Conservation (phyloP, 1,284 basidiomycete species). For the Cerioporus squamosus region DNA sequence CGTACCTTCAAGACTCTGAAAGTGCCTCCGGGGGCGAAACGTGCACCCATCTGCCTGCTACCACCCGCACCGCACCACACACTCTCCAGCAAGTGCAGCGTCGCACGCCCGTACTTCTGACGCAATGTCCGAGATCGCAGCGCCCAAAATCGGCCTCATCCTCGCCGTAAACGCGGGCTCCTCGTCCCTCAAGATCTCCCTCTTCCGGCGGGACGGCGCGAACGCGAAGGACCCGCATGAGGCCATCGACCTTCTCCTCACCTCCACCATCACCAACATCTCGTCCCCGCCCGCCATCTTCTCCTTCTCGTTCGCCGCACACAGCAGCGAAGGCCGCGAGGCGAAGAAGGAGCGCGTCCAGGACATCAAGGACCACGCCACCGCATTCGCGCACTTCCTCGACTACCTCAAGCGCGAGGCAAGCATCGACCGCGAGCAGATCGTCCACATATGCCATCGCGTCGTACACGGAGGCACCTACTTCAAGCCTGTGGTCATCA, state of each 20-base stretch:
- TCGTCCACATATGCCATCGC: conserved; percentile 66
- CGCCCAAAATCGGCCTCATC: conserved; percentile 41
- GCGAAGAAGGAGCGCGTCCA: conserved; percentile 42
- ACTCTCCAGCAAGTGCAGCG: background rate
- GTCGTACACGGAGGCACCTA: conserved; percentile 88
- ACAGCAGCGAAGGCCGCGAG: conserved; percentile 31
- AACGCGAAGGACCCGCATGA: conserved; percentile 23
- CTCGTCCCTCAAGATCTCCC: conserved; percentile 77
- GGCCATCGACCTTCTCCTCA: conserved; percentile 51
- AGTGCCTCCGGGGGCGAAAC: no score
- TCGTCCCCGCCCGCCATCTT: conserved; percentile 58
- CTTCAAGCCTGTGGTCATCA: conserved; percentile 68
- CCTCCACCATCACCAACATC: conserved; percentile 58
- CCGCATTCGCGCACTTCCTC: conserved; percentile 70
- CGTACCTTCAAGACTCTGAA: background rate
- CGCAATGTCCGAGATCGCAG: conserved; percentile 3
- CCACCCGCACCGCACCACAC: background rate
- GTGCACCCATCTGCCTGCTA: no score
- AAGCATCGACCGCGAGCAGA: conserved; percentile 47
- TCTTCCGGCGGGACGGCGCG: conserved; percentile 39
- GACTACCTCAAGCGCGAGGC: conserved; percentile 47
- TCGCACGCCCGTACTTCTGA: background rate
- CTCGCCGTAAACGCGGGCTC: conserved; percentile 75
- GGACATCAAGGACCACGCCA: conserved; percentile 56
- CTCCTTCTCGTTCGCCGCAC: conserved; percentile 41